phyloP scores from a whole-genome alignment of 495 filamentous ascomycete genomes.

The Lepraria neglecta region DNA sequence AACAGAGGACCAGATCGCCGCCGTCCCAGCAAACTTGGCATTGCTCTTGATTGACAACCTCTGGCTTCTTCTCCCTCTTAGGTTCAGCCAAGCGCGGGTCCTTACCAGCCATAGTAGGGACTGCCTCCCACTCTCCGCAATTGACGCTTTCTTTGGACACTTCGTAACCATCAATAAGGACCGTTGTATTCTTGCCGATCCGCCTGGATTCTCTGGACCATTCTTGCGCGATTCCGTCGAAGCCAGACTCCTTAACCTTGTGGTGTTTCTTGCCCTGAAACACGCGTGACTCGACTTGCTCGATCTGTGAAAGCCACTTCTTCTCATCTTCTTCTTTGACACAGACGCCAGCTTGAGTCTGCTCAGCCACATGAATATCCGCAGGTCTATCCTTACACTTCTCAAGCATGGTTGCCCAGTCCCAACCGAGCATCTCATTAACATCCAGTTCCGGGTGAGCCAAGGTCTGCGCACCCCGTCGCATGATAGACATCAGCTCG shows the following conservation, averaged over 20 bases:
- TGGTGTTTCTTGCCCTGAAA: slow-evolving; percentile 52
- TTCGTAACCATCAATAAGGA: slow-evolving; percentile 54
- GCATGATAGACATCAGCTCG: slow-evolving; percentile 52
- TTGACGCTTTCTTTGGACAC: slow-evolving; percentile 54
- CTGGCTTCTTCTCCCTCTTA: slow-evolving; percentile 37
- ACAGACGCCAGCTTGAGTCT: slow-evolving; percentile 29
- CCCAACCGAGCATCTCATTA: slow-evolving; percentile 54
- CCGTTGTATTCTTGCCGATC: slow-evolving; percentile 52
- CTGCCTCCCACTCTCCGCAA: slow-evolving; percentile 50
- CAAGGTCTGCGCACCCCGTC: slow-evolving; percentile 50
- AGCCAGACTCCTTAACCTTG: slow-evolving; percentile 29
- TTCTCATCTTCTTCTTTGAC: slow-evolving; percentile 47
- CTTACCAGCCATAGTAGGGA: slow-evolving; percentile 52
- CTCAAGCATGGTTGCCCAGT: slow-evolving; percentile 48
- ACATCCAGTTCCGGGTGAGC: slow-evolving; percentile 48
- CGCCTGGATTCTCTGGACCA: slow-evolving; percentile 45
- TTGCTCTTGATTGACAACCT: slow-evolving; percentile 46
- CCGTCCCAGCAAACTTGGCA: slow-evolving; percentile 53
- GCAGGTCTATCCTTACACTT: slow-evolving; percentile 51
- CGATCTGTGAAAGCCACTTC: slow-evolving; percentile 53
- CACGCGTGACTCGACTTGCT: slow-evolving; percentile 53
- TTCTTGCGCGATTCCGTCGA: slow-evolving; percentile 38
- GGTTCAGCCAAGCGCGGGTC: slow-evolving; percentile 46
- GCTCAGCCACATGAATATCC: slow-evolving; percentile 36
- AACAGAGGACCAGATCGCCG: slow-evolving; percentile 44